Base-by-base conservation (phyloP, 2,329 filamentous ascomycete species). In the Venturia effusa region DNA sequence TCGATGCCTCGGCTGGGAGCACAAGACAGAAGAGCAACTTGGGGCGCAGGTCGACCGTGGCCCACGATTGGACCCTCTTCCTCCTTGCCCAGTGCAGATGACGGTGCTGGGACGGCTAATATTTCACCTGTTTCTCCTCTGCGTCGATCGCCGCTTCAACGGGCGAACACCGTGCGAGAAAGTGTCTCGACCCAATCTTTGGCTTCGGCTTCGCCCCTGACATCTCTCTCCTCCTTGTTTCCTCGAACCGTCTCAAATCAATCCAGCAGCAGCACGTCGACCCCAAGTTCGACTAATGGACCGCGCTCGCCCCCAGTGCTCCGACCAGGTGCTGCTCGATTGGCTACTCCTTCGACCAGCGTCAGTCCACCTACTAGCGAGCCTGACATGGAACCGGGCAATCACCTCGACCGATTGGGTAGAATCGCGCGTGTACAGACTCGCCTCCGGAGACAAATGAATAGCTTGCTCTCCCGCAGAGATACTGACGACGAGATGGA, bases 181-280 rank as follows among this genome's bases (percentile, higher is more conserved):
- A 57, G 30, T 19, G 27, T 57, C 51, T 57, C 51, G 8, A 34
- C 27, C 17, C 51, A 34, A 17, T 57, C 51, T 34, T 34, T 57
- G 30, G 51, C 51, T n/a, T 57, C 51, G 11, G 15, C 51, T 19
- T 60, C 59, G 32, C 59, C 59, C 19, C 40, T 60, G 5, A 37
- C 59, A 19, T 60, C 59, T 15, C 34, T 60, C 19, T 60, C 59
- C n/a, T 60, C 59, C 40, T 60, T 60, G 59, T 60, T 60, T 37
- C 24, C 37, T 19, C 59, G 59, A 27, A 41, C 59, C 34, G 15
- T 37, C 1, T 60, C 59, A 13, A 41, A 60, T 43, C 59, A 60
- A 17, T 40, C 59, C 3, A 43, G 37, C n/a, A 40, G 37, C 11
- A 60, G 59, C 34, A 32, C 51, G 19, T 34, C 43, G 59, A 43